phyloP scores from a whole-genome alignment of 495 filamentous ascomycete species.

The Daldinia vernicosa region DNA sequence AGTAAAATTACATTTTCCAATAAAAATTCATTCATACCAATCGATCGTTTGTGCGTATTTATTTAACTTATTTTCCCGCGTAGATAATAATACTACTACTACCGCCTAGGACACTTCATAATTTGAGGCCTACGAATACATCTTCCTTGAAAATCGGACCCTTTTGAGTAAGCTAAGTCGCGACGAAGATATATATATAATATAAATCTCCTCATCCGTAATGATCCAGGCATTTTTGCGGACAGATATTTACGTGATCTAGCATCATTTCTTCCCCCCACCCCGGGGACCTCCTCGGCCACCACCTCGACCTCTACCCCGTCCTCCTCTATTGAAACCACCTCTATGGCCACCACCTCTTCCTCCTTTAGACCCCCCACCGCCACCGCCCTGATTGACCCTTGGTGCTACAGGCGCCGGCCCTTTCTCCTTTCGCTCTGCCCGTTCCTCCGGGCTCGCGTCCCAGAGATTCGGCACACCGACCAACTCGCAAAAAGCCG shows the following conservation, averaged over 20 bases:
- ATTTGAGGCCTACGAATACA: too few relatives aligned
- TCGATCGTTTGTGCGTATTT: background rate
- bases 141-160: too few relatives aligned
- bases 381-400: conserved; percentile 42
- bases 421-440: conserved; percentile 57
- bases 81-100: background rate
- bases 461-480: conserved; percentile 81
- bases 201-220: background rate
- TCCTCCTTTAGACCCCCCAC: conserved; percentile 40
- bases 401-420: conserved; percentile 48
- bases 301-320: background rate
- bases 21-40: background rate
- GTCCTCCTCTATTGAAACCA: background rate
- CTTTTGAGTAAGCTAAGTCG: too few relatives aligned
- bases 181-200: too few relatives aligned
- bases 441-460: conserved; percentile 72
- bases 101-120: too few relatives aligned
- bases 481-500: conserved; percentile 77
- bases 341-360: background rate
- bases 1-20: background rate
- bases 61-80: background rate
- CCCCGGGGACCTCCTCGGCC: background rate
- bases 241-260: background rate
- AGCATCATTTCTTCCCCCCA: background rate
- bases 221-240: background rate